Evolutionary conservation across 2,329 filamentous ascomycete genomes (phyloP), one percentile per base, ranked within the genome.

Genomic region (Colletotrichum sp.): DNA sequence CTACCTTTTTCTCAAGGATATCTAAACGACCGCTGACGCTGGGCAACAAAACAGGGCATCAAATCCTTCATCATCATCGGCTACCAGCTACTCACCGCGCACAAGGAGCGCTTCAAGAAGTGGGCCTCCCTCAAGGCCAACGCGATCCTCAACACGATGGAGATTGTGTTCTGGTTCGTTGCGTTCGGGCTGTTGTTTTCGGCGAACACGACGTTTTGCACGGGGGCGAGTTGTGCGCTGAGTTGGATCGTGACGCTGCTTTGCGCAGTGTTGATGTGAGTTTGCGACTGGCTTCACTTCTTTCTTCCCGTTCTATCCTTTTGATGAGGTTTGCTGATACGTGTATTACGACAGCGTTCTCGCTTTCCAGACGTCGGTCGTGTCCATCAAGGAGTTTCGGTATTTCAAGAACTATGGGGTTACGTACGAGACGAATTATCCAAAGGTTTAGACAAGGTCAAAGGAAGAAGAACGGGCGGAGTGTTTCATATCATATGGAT

Each of bases 61-160:
- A 87, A 87, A 78, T 85, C 84, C 1, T 77, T 87, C 34, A 75
- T 86, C 66, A 80, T 88, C 60, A 81, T 88, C 73, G 64, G 74
- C 5, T 88, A 88, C 76, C 83, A 87, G 71, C 77, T 88, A 36
- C 74, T 86, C 1, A 83, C 83, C 13, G 82, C 82, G 39, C 84
- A 86, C 71, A 78, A 82, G 15, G 63, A 74, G 7, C 78, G 77
- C 2, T 82, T 86, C 74, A 74, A 78, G 15, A 81, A 79, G 66
- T 87, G 84, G 83, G 80, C 77, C 28, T 86, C 82, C 72, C 78
- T 84, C 7, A 88, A 87, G 78, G 85, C 85, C 5, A 82, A 85
- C 75, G 78, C 80, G 6, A 85, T 87, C 39, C 80, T 88, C 70
- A 86, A 85, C 78, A 79, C 77, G 55, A 76, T 88, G 13, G 86